Evolutionary conservation across 2,329 filamentous ascomycete species (phyloP), one percentile per base, ranked within the genome.

Genomic region (Phyllosticta citriasiana): DNA sequence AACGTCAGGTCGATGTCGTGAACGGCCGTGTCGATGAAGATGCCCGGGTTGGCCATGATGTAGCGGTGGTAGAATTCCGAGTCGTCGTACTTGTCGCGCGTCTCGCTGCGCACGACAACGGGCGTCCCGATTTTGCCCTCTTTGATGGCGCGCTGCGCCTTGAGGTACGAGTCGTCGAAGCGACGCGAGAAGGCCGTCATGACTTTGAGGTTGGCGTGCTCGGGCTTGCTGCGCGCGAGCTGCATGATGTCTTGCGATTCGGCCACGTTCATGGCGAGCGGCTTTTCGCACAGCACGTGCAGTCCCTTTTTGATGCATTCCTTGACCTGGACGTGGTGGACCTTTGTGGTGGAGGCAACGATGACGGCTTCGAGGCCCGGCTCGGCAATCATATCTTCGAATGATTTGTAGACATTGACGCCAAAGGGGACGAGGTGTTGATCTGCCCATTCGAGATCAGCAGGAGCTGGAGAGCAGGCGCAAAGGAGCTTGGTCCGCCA

Each of bases 401-500:
- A 82, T 64, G 76, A 65, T 8, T 70, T 68, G 66, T 80, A 82
- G 2, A 80, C 65, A 0, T 66, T 71, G 9, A 80, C 75, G n/a
- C 76, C 77, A 40, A 72, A 74, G 8, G 74, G 76, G 59, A 73
- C 73, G 4, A 81, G 72, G 64, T 79, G 69, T 63, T 72, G 65
- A 57, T 71, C 70, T 8, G 76, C 79, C 77, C 78, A 80, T 63
- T 72, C 67, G 12, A 77, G 69, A 65, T 81, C 79, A 1, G 67
- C 67, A 5, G 71, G 66, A 55, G 79, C 79, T 7, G 78, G 78
- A 4, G 77, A 77, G 67, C 76, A 80, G 47, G 77, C 80, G 60
- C 79, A 79, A 27, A 81, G 76, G 30, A 83, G 74, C 57, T 79
- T 69, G 52, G 79, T 79, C 52, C 77, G 74, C 26, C 78, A 78